A percentile compares a stretch with the other conserved stretches of the same genome.
Conservation (phyloP, 2,329 filamentous ascomycete genomes). For the Neonectria faginata region DNA sequence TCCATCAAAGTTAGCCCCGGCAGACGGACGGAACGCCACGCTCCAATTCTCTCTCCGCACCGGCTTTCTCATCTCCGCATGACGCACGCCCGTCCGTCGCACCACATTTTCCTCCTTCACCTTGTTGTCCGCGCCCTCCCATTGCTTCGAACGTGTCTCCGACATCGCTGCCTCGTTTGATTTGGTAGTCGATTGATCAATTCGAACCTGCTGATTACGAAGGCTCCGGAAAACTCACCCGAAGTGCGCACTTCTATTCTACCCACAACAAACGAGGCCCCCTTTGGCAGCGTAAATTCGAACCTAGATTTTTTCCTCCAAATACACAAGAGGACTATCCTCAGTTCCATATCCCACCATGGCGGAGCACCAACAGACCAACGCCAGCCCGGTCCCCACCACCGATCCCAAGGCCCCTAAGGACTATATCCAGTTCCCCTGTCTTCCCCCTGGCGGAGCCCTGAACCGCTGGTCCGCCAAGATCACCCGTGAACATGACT, state of each 20-base stretch:
- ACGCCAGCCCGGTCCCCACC: slow-evolving; percentile 36
- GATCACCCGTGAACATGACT: slow-evolving; percentile 87
- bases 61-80: slow-evolving; percentile 20
- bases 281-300: neutral
- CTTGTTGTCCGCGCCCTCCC: slow-evolving; percentile 16
- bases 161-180: slow-evolving; percentile 25
- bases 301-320: neutral
- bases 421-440: slow-evolving; percentile 66
- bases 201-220: slow-evolving; percentile 7
- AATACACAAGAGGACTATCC: neutral
- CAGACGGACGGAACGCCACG: slow-evolving; percentile 17
- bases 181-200: neutral
- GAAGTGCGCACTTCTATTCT: neutral
- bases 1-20: slow-evolving; percentile 3
- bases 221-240: neutral
- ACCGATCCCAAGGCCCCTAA: slow-evolving; percentile 59
- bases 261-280: neutral
- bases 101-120: slow-evolving; percentile 18
- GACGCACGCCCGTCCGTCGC: slow-evolving; percentile 12
- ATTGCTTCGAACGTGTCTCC: slow-evolving; percentile 11
- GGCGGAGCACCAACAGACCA: slow-evolving; percentile 42
- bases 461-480: slow-evolving; percentile 89
- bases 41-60: slow-evolving; percentile 25
- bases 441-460: slow-evolving; percentile 62
- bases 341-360: slow-evolving; percentile 32